Conservation (phyloP, 306 rosid genomes). For the Lagenaria siceraria region DNA sequence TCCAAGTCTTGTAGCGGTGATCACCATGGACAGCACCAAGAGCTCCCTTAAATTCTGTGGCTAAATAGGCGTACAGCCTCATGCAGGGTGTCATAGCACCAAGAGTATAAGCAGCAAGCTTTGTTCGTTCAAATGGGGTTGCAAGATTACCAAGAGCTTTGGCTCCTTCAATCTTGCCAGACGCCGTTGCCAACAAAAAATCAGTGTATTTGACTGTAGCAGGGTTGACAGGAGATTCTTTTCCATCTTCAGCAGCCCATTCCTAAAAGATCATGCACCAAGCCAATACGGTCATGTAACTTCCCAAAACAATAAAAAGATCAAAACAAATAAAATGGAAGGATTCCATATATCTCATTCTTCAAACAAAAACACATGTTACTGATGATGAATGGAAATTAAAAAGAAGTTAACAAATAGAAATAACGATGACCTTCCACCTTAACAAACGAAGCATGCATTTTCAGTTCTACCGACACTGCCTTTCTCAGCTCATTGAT, state of each 20-base stretch:
- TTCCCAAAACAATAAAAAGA: neutral
- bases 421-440: constrained; percentile 20
- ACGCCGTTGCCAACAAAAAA: constrained; percentile 88
- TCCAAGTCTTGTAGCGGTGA: constrained; percentile 89
- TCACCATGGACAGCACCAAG: constrained; percentile 21
- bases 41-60: constrained; percentile 54
- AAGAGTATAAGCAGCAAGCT: constrained; percentile 87
- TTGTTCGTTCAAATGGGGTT: constrained; percentile 96
- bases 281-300: neutral
- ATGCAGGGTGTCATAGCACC: constrained; percentile 98
- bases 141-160: constrained; percentile 90
- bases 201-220: constrained; percentile 78
- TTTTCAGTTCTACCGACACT: constrained; percentile 35
- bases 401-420: neutral
- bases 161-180: constrained; percentile 85
- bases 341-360: neutral
- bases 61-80: constrained; percentile 86
- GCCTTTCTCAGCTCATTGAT: constrained; percentile 32
- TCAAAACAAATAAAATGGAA: neutral
- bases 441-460: constrained; percentile 68
- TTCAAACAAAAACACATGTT: neutral
- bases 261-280: constrained; percentile 38
- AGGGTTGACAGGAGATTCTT: constrained; percentile 43
- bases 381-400: neutral
- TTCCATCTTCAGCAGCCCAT: constrained; percentile 59